Evolutionary conservation across 2,329 filamentous ascomycete species (phyloP).

Genomic region (Exophiala spinifera): DNA sequence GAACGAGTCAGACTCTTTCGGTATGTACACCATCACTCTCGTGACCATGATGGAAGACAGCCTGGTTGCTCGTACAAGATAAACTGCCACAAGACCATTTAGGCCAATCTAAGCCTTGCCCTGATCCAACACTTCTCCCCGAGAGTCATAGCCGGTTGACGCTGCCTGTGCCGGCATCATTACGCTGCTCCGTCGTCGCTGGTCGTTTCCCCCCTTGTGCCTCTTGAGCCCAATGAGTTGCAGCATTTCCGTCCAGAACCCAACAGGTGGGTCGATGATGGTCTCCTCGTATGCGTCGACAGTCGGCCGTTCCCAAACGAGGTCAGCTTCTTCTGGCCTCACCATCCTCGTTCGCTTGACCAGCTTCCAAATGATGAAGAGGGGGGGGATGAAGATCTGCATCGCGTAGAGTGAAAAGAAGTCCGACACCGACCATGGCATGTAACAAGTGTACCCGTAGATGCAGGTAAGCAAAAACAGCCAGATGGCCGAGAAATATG

Average conservation of each 20-base stretch:
- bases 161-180: no score
- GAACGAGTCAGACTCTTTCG: no score
- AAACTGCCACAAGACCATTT: no score
- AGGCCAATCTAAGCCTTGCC: no score
- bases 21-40: no score
- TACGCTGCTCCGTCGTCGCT: not conserved
- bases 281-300: constrained; percentile 58
- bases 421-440: constrained; percentile 44
- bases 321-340: constrained; percentile 53
- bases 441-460: constrained; percentile 52
- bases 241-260: constrained; percentile 57
- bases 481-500: constrained; percentile 40
- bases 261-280: constrained; percentile 48
- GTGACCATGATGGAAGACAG: no score
- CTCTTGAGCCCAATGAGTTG: constrained; percentile 41
- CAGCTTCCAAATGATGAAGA: constrained; percentile 62
- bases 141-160: no score
- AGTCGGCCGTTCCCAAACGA: constrained; percentile 59
- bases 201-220: not conserved
- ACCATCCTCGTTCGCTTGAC: constrained; percentile 58
- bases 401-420: constrained; percentile 57
- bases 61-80: no score
- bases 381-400: constrained; percentile 52
- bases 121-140: no score
- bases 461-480: constrained; percentile 60